phyloP scores from a whole-genome alignment of 176 grass and related monocot species.

The Carex littledalei region DNA sequence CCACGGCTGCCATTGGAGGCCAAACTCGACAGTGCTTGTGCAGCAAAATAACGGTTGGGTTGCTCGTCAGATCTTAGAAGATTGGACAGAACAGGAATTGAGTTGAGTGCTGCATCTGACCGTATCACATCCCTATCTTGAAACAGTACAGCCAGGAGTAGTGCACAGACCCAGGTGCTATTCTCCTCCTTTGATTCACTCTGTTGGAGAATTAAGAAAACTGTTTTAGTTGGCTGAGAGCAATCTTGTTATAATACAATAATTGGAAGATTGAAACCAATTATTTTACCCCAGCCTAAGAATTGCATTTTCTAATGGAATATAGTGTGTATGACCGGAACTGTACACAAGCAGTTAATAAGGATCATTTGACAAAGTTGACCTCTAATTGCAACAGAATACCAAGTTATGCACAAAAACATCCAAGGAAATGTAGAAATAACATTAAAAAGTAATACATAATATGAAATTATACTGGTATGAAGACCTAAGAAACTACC shows the following conservation, averaged over 20 bases:
- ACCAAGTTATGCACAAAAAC: neutral
- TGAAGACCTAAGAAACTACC: neutral
- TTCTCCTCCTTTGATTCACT: conserved; percentile 84
- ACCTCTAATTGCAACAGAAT: neutral
- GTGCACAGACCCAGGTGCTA: conserved; percentile 86
- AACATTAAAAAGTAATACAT: neutral
- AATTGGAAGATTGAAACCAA: neutral
- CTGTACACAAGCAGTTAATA: neutral
- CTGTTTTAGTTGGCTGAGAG: neutral
- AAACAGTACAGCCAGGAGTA: conserved; percentile 84
- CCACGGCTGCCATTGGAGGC: conserved; percentile 94
- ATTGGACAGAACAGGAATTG: conserved; percentile 89
- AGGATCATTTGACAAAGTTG: neutral
- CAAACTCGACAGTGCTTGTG: conserved; percentile 90
- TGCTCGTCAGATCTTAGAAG: conserved; percentile 90
- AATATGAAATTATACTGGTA: neutral
- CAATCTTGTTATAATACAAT: neutral
- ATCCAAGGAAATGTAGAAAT: neutral
- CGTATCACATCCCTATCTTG: conserved; percentile 91
- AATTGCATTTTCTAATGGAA: neutral
- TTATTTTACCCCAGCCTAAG: neutral
- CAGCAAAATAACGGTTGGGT: conserved; percentile 90
- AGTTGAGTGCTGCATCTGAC: conserved; percentile 62
- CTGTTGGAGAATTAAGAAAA: conserved; percentile 32
- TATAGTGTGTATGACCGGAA: neutral